Conservation (phyloP, 2,329 filamentous ascomycete species). For the Fonsecaea multimorphosa region DNA sequence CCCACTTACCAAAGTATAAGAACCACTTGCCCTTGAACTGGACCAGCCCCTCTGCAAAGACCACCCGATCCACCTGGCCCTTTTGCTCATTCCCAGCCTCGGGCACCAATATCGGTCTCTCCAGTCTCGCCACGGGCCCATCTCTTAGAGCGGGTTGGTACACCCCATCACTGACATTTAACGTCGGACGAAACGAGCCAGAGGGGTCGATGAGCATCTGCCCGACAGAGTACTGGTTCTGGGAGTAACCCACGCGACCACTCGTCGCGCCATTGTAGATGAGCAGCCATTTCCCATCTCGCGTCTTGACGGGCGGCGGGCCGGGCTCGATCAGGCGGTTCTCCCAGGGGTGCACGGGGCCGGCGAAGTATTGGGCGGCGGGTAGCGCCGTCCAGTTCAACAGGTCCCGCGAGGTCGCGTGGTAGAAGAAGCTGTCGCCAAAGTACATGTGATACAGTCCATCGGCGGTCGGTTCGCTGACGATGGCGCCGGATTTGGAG, state of each 20-base stretch:
- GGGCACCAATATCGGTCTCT: conserved; percentile 43
- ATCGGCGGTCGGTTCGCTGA: conserved; percentile 42
- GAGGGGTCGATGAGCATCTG: conserved; percentile 46
- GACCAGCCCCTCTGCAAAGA: conserved; percentile 45
- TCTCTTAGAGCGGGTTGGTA: conserved; percentile 17
- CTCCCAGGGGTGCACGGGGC: conserved; percentile 43
- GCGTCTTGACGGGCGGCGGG: conserved; percentile 44
- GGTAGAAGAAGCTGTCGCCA: conserved; percentile 45
- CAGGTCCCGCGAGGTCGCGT: conserved; percentile 42
- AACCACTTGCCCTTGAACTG: conserved; percentile 45
- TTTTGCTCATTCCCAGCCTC: conserved; percentile 40
- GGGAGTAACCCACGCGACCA: conserved; percentile 40
- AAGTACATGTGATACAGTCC: conserved; percentile 47
- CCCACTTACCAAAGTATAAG: conserved; percentile 18
- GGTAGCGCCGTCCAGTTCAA: conserved; percentile 42
- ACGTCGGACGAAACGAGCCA: conserved; percentile 21
- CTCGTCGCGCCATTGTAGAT: conserved; percentile 39
- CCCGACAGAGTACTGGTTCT: conserved; percentile 43
- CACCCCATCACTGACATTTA: conserved; percentile 7
- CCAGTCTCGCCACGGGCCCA: conserved; percentile 43
- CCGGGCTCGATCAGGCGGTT: conserved; percentile 45
- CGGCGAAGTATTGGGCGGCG: conserved; percentile 39
- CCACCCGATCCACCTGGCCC: conserved; percentile 44
- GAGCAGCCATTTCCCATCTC: conserved; percentile 44
- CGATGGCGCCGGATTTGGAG: conserved; percentile 34